Percentiles rank a stretch among this genome's conserved stretches.
Conservation (phyloP, 2,329 filamentous ascomycete species). For the Davidsoniella eucalypti region DNA sequence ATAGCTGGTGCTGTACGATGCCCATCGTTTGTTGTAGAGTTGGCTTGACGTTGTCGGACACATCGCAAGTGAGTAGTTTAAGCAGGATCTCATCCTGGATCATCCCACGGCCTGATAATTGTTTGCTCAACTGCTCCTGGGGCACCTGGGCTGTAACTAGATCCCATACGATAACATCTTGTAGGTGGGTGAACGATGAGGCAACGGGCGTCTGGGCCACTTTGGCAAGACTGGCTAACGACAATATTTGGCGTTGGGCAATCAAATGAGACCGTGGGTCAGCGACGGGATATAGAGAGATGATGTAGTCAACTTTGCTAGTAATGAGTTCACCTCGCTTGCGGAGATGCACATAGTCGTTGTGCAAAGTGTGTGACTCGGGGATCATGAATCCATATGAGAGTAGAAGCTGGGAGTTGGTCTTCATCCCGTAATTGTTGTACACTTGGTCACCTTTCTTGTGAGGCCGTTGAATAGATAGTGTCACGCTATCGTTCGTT, state of each 20-base stretch:
- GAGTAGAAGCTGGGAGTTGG: conserved; percentile 53
- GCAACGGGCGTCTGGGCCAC: conserved; percentile 23
- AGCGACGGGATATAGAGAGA: conserved; percentile 33
- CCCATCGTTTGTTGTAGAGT: conserved; percentile 22
- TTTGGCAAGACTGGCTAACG: conserved; percentile 16
- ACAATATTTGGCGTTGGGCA: background rate
- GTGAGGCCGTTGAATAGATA: conserved; percentile 28
- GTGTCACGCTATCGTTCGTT: conserved; percentile 26
- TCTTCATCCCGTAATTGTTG: conserved; percentile 61
- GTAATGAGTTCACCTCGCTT: conserved; percentile 23
- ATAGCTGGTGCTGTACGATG: conserved; percentile 28
- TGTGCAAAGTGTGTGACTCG: conserved; percentile 31
- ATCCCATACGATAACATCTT: conserved; percentile 36
- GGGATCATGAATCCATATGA: conserved; percentile 46
- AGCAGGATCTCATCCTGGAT: conserved; percentile 14
- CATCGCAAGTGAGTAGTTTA: conserved; percentile 8
- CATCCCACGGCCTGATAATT: background rate
- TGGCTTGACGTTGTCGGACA: conserved; percentile 17
- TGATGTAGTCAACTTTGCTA: conserved; percentile 27
- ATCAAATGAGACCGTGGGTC: conserved; percentile 30
- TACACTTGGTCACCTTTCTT: conserved; percentile 38
- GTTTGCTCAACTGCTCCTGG: conserved; percentile 3
- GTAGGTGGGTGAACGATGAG: conserved; percentile 31
- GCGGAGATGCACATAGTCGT: conserved; percentile 42
- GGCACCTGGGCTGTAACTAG: conserved; percentile 25